Evolutionary conservation across 78 protist species (phyloP).

Genomic region (Diacronema lutheri): DNA sequence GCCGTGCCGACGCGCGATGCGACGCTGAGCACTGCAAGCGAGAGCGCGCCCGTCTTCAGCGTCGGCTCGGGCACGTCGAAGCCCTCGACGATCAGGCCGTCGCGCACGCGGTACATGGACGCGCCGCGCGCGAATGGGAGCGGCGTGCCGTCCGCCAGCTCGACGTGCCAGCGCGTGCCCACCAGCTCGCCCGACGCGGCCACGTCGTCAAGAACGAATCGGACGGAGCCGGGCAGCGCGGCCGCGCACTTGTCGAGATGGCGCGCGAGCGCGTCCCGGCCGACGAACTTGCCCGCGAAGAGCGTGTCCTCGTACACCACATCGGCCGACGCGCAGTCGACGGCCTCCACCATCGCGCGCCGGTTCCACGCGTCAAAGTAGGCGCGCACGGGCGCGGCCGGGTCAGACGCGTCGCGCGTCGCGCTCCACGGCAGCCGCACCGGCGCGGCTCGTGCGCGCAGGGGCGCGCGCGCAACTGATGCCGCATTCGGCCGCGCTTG

Average conservation of each 20-base stretch:
- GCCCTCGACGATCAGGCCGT: neutral
- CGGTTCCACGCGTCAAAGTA: neutral
- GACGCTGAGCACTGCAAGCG: neutral
- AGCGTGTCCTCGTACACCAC: neutral
- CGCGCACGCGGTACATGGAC: neutral
- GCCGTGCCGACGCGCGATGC: neutral
- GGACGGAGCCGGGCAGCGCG: neutral
- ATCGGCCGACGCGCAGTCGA: neutral
- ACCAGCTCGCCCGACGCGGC: neutral
- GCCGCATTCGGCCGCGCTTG: too few species aligned
- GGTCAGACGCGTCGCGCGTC: too few species aligned
- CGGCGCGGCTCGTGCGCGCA: too few species aligned
- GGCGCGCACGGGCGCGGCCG: too few species aligned
- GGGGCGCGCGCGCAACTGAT: too few species aligned
- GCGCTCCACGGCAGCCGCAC: too few species aligned
- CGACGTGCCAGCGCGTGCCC: neutral
- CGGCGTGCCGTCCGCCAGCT: neutral
- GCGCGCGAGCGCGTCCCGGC: neutral
- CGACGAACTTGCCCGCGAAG: neutral
- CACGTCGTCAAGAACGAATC: neutral
- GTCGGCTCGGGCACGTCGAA: conserved; percentile 20
- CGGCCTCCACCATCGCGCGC: neutral
- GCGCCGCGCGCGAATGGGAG: conserved; percentile 19
- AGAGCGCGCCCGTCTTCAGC: neutral
- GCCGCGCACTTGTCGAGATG: neutral